Evolutionary conservation across 2,329 filamentous ascomycete genomes (phyloP).

Genomic region (Botrytis squamosa): DNA sequence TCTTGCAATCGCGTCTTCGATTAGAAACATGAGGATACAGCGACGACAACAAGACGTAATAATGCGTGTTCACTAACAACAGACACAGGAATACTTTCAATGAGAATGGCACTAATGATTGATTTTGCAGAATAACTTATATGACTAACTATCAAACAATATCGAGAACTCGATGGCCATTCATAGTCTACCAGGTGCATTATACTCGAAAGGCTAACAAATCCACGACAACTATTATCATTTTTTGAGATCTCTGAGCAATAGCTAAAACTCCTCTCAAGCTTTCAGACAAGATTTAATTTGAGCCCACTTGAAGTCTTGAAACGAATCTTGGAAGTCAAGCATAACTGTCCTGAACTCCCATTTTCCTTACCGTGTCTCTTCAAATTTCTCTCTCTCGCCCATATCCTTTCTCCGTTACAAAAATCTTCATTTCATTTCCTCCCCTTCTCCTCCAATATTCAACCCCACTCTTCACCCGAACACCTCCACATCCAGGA

Average conservation of each 20-base stretch:
- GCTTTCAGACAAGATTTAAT: fast-evolving
- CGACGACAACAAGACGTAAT: neutral
- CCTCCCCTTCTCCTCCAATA: neutral
- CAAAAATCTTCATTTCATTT: neutral
- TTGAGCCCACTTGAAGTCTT: neutral
- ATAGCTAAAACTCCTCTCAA: neutral
- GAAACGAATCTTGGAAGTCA: neutral
- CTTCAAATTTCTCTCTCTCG: neutral
- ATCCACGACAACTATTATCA: neutral
- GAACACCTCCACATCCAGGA: neutral
- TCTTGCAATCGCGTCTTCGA: neutral
- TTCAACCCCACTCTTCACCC: neutral
- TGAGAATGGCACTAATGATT: neutral
- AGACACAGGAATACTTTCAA: neutral
- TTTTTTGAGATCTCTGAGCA: neutral
- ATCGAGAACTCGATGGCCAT: neutral
- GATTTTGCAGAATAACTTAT: neutral
- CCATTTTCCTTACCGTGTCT: neutral
- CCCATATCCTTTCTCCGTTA: neutral
- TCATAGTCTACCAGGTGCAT: neutral
- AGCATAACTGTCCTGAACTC: neutral
- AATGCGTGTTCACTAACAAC: neutral
- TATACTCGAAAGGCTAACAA: neutral
- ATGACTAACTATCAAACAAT: neutral
- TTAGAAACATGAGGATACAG: neutral